Conservation (phyloP, 345 rosid genomes). For the Aethionema arabicum region DNA sequence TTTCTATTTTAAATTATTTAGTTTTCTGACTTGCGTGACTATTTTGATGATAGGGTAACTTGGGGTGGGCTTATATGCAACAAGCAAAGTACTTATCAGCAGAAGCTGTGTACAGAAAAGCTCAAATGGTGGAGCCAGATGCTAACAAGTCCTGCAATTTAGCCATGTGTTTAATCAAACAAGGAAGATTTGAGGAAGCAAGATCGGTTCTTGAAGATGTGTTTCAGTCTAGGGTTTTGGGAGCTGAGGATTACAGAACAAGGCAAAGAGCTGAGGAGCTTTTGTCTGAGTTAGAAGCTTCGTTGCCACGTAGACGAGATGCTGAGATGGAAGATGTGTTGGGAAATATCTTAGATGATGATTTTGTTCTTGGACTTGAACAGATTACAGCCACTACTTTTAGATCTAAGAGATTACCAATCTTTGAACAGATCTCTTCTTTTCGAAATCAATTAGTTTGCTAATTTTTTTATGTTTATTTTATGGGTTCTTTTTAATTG, state of each 20-base stretch:
- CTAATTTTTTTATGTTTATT: slow-evolving; percentile 5
- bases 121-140: slow-evolving; percentile 83
- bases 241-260: slow-evolving; percentile 55
- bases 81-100: slow-evolving; percentile 77
- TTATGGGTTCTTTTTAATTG: slow-evolving; percentile 12
- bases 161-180: slow-evolving; percentile 69
- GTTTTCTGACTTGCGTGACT: too few relatives aligned
- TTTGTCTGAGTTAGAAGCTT: slow-evolving; percentile 44
- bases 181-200: slow-evolving; percentile 61
- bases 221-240: slow-evolving; percentile 43
- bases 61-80: slow-evolving; percentile 99
- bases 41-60: slow-evolving; percentile 56
- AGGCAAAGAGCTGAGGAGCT: slow-evolving; percentile 61
- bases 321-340: slow-evolving; percentile 36
- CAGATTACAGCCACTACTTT: slow-evolving; percentile 44
- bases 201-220: slow-evolving; percentile 45
- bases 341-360: slow-evolving; percentile 48
- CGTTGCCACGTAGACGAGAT: slow-evolving; percentile 23
- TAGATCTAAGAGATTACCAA: slow-evolving; percentile 77
- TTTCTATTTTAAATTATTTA: too few relatives aligned
- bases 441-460: slow-evolving; percentile 64
- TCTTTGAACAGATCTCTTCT: slow-evolving; percentile 82
- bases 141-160: slow-evolving; percentile 86
- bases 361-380: slow-evolving; percentile 62
- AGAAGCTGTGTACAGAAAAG: slow-evolving; percentile 79